Evolutionary conservation across 441 rosid genomes (phyloP).

Genomic region (Adansonia gregorii): DNA sequence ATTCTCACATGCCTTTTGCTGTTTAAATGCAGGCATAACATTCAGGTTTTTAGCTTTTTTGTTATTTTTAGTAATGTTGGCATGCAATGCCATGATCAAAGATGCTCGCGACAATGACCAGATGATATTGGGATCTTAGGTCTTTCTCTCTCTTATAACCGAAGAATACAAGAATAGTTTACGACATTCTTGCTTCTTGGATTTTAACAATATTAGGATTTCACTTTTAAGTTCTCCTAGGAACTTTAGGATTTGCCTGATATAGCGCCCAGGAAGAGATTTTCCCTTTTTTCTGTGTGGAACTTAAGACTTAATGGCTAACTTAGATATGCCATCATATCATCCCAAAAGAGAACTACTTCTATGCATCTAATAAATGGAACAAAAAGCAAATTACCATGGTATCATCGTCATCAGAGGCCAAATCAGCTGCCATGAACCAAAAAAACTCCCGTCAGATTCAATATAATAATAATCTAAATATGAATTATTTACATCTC

Average conservation of each 20-base stretch:
- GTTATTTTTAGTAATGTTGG: neutral
- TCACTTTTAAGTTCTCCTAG: neutral
- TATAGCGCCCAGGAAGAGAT: neutral
- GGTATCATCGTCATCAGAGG: constrained; percentile 60
- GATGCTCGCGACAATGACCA: neutral
- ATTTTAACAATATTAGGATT: neutral
- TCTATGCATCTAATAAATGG: neutral
- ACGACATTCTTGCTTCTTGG: neutral
- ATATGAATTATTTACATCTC: neutral
- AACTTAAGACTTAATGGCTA: neutral
- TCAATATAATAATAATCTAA: constrained; percentile 15
- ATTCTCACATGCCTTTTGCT: neutral
- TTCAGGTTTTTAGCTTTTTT: neutral
- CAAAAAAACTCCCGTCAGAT: constrained; percentile 32
- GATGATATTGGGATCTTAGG: neutral
- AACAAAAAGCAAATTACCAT: constrained; percentile 43
- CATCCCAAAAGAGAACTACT: neutral
- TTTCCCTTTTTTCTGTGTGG: neutral
- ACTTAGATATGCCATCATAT: neutral
- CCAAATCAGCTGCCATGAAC: constrained; percentile 64
- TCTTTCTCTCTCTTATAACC: neutral
- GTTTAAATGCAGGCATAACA: neutral
- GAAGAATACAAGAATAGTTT: neutral
- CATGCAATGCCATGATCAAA: constrained; percentile 3
- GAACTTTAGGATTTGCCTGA: constrained; percentile 2